Percentiles rank a stretch among this genome's conserved stretches.
phyloP scores from a whole-genome alignment of 208 protist species.

The Acanthamoeba royreba region DNA sequence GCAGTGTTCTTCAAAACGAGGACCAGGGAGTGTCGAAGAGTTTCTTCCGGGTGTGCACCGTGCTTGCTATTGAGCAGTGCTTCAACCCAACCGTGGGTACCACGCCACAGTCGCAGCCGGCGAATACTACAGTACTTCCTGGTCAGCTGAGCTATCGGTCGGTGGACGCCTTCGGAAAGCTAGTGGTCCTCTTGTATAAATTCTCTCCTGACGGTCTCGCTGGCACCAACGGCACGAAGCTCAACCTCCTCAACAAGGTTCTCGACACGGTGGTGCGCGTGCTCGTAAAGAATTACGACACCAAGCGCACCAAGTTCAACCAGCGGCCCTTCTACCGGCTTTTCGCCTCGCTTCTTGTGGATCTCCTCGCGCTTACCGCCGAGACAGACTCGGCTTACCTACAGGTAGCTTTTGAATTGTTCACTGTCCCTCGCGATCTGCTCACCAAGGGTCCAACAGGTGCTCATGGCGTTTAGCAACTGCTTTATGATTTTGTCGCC shows the following conservation, averaged over 20 bases:
- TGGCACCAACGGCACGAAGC: slow-evolving; percentile 56
- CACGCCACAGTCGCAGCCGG: neutral
- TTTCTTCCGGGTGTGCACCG: slow-evolving; percentile 85
- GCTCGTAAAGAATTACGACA: slow-evolving; percentile 75
- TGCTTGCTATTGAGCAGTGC: slow-evolving; percentile 89
- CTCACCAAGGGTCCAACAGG: neutral
- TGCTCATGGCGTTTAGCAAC: slow-evolving; percentile 86
- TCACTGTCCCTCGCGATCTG: neutral
- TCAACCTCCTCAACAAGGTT: slow-evolving; percentile 69
- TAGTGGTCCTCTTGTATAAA: slow-evolving; percentile 89
- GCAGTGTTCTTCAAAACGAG: slow-evolving; percentile 82
- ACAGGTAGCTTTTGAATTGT: slow-evolving; percentile 21
- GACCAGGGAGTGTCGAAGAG: slow-evolving; percentile 65
- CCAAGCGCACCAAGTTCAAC: slow-evolving; percentile 88
- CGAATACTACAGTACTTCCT: neutral
- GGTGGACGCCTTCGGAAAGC: slow-evolving; percentile 90
- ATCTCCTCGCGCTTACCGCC: slow-evolving; percentile 73
- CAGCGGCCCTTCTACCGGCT: slow-evolving; percentile 97
- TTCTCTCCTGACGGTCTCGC: slow-evolving; percentile 38
- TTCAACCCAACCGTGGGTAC: slow-evolving; percentile 49
- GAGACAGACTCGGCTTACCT: slow-evolving; percentile 63
- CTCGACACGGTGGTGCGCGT: slow-evolving; percentile 67
- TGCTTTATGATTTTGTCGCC: slow-evolving; percentile 89
- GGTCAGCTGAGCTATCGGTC: neutral
- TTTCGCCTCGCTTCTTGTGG: slow-evolving; percentile 89